Evolutionary conservation across 2,329 filamentous ascomycete species (phyloP).

Genomic region (Shiraia sp.): DNA sequence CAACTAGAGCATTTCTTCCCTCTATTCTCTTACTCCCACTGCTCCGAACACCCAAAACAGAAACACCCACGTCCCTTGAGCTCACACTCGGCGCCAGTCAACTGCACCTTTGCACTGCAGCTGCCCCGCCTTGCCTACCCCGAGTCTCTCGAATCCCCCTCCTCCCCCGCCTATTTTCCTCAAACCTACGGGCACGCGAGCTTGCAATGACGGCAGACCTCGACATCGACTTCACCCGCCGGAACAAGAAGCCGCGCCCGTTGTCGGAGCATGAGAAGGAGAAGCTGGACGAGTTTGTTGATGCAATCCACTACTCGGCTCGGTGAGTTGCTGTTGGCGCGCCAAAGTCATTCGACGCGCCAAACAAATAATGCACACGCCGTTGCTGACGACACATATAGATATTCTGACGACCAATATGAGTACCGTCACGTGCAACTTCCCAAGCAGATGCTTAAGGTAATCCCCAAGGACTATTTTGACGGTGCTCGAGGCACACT

Average conservation of each 20-base stretch:
- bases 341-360: constrained; percentile 14
- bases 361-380: not conserved
- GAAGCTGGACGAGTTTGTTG: constrained; percentile 86
- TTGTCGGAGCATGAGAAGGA: constrained; percentile 80
- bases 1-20: constrained; percentile 17
- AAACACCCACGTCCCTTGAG: too few relatives aligned
- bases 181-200: constrained; percentile 35
- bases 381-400: constrained; percentile 47
- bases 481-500: constrained; percentile 86
- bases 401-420: constrained; percentile 89
- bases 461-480: constrained; percentile 92
- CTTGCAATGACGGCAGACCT: constrained; percentile 42
- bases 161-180: too few relatives aligned
- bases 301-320: constrained; percentile 93
- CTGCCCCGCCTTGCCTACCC: constrained; percentile 1
- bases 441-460: constrained; percentile 97
- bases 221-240: constrained; percentile 79
- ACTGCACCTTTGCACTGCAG: not conserved
- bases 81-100: not conserved
- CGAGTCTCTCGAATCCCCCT: not conserved
- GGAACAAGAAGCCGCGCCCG: constrained; percentile 82
- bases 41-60: not conserved
- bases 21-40: constrained; percentile 6
- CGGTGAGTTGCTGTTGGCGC: constrained; percentile 61
- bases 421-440: constrained; percentile 98